Evolutionary conservation across 805 yeast species (phyloP).

Genomic region (Blastobotrys robertii): DNA sequence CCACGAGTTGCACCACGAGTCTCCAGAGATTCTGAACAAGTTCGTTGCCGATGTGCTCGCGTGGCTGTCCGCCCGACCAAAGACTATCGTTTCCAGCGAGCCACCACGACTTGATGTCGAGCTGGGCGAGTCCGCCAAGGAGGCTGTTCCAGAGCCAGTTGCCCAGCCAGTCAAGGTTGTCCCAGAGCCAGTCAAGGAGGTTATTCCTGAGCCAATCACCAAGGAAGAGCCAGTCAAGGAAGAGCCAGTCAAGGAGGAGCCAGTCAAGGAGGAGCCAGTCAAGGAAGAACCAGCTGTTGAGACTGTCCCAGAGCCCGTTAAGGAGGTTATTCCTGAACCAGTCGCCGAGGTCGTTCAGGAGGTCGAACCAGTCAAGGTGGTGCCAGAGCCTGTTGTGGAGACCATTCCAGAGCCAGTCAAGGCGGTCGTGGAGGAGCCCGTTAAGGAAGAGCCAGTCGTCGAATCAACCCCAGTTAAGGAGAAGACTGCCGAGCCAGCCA

Average conservation of each 20-base stretch:
- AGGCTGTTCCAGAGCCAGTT: conserved; percentile 3
- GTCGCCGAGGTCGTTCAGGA: neutral
- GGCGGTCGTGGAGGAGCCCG: conserved; percentile 1
- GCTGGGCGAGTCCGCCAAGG: conserved; percentile 1
- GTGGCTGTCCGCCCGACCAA: conserved; percentile 15
- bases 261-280: conserved; percentile 1
- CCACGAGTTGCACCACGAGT: conserved; percentile 15
- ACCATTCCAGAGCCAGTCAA: conserved; percentile 2
- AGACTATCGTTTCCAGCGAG: neutral
- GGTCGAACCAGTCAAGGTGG: neutral
- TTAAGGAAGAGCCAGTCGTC: conserved; percentile 1
- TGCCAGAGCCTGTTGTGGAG: conserved; percentile 4
- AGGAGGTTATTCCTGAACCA: neutral
- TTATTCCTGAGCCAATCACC: conserved; percentile 4
- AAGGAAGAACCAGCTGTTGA: neutral
- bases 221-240: conserved; percentile 3
- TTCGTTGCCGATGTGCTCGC: conserved; percentile 10
- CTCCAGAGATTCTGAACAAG: conserved; percentile 8
- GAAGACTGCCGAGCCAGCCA: conserved; percentile 1
- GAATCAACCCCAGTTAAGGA: neutral
- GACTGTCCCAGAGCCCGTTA: too few species aligned
- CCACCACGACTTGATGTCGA: neutral
- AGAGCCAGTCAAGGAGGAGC: conserved; percentile 1
- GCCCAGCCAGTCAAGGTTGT: conserved; percentile 1
- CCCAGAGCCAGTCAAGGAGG: conserved; percentile 3